These are phyloP conservation scores for Fagopyrum tataricum DNA, from an alignment of 148 eudicot species.

Conservation along the genomic window DNA sequence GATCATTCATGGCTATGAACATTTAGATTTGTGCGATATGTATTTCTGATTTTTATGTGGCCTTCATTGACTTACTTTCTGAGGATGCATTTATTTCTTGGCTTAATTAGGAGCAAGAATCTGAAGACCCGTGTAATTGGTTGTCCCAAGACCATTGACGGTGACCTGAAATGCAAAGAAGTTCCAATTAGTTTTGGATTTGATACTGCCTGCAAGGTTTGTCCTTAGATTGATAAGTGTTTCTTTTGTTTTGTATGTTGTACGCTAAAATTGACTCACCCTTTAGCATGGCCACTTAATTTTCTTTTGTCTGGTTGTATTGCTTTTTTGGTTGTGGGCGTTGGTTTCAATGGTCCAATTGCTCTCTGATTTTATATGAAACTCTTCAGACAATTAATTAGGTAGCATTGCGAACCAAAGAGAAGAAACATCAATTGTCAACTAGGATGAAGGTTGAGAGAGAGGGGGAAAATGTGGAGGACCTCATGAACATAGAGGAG, in stretches of 20 bases:
- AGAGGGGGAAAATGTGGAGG: too few relatives aligned
- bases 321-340: background rate
- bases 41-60: background rate
- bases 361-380: background rate
- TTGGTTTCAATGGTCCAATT: background rate
- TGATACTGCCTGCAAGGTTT: constrained; percentile 99
- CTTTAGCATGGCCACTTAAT: background rate
- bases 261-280: background rate
- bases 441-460: too few relatives aligned
- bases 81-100: background rate
- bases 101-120: constrained; percentile 61
- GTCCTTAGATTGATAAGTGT: background rate
- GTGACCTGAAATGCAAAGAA: constrained; percentile 93
- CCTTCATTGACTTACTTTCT: background rate
- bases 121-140: constrained; percentile 87
- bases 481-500: too few relatives aligned
- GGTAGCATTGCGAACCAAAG: too few relatives aligned
- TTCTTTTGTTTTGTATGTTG: background rate
- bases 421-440: too few relatives aligned
- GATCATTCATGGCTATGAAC: too few relatives aligned
- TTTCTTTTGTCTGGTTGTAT: too few relatives aligned
- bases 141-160: constrained; percentile 99
- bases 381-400: background rate
- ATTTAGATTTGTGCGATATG: background rate
- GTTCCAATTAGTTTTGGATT: constrained; percentile 96